Evolutionary conservation across 176 grass and related monocot genomes (phyloP).

Genomic region (Calamus simplicifolius): DNA sequence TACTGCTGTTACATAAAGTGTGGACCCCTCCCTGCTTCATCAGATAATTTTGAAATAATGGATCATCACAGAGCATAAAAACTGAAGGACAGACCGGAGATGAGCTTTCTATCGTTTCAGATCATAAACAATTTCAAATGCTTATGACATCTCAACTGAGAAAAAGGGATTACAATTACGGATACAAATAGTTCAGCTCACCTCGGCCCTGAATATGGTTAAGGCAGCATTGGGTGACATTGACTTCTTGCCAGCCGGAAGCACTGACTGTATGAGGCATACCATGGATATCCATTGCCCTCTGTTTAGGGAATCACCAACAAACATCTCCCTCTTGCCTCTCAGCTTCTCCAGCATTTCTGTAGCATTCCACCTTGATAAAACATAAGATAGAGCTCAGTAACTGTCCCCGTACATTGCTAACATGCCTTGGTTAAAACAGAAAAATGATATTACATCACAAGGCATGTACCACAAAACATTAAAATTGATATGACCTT

Average conservation of each 20-base stretch:
- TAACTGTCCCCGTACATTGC: too few species aligned
- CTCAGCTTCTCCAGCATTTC: constrained; percentile 17
- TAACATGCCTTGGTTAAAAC: too few species aligned
- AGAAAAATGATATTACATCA: too few species aligned
- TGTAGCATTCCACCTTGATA: constrained; percentile 10
- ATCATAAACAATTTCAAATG: too few species aligned
- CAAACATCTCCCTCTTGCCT: constrained; percentile 17
- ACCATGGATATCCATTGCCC: constrained; percentile 22
- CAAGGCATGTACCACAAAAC: too few species aligned
- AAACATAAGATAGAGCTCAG: not conserved
- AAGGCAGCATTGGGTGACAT: constrained; percentile 6
- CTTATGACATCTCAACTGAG: not conserved
- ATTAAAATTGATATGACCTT: too few species aligned
- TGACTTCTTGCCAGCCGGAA: constrained; percentile 5
- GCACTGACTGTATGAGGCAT: constrained; percentile 12
- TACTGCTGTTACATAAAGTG: too few species aligned
- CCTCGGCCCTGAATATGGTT: constrained; percentile 8
- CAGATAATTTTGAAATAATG: too few species aligned
- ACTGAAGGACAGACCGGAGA: too few species aligned
- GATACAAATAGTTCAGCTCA: not conserved
- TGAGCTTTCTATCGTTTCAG: too few species aligned
- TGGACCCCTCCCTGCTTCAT: too few species aligned
- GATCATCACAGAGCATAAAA: too few species aligned
- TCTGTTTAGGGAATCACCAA: constrained; percentile 18
- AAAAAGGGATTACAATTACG: not conserved